Base-by-base conservation (phyloP, 2,329 filamentous ascomycete genomes). In the Orbilia javanica region DNA sequence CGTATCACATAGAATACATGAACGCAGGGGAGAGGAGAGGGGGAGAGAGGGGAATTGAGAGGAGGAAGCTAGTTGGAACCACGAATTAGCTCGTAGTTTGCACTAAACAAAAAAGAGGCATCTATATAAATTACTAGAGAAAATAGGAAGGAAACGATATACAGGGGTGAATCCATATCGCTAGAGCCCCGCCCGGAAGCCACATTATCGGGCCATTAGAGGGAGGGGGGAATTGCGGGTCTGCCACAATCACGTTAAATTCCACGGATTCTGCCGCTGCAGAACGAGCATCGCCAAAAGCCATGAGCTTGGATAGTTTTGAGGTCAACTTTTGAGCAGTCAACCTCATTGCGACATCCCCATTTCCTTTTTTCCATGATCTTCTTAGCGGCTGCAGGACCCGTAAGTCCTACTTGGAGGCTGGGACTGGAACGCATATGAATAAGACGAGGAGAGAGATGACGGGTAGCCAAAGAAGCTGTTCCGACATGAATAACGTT, bases 211-310 rank as follows among this genome's bases (percentile, higher is more conserved):
- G n/a, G n/a, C n/a, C n/a, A n/a, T n/a, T n/a, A n/a, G n/a, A n/a
- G n/a, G n/a, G n/a, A n/a, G 46, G 11, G 11, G 13, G 3, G 5
- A 22, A 11, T 29, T 15, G 13, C 29, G 27, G 5, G 18, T 20
- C 3, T 31, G 20, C 15, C 13, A 57, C 18, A 39, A 2, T 8
- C 29, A 20, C 4, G n/a, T 60, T 65, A 79, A 34, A 79, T 46
- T 6, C 75, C 75, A 25, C 57, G 63, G 34, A 79, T 79, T 27
- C 69, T 62, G 11, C 75, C 68, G 27, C 69, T 73, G 13, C 75
- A 79, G 55, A 79, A 79, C 4, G 75, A 79, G 39, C 75, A 79
- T 44, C 75, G 36, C 75, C 75, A 79, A 55, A 79, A 79, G 3
- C 68, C 75, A 44, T 79, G 75, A n/a, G 68, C 64, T 29, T 79